Evolutionary conservation across 2,329 filamentous ascomycete species (phyloP).

Genomic region (Botryotinia globosa): DNA sequence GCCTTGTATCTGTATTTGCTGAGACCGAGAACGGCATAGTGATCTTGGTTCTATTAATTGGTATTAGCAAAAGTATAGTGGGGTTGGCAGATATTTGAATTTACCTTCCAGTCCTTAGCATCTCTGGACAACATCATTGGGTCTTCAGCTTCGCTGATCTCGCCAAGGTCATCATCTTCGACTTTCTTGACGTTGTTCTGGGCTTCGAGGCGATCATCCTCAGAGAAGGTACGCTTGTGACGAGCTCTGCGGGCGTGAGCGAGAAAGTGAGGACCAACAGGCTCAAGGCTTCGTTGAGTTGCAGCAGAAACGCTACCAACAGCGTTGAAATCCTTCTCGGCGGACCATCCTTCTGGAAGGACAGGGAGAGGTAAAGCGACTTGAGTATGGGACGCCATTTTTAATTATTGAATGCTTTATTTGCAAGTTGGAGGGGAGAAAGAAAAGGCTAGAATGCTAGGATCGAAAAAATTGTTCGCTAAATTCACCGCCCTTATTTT

Average conservation of each 20-base stretch:
- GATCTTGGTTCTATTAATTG: slow-evolving; percentile 73
- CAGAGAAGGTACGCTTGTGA: slow-evolving; percentile 96
- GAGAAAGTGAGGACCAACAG: slow-evolving; percentile 95
- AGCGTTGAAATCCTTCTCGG: slow-evolving; percentile 89
- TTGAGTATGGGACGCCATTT: slow-evolving; percentile 34
- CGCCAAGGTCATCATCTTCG: slow-evolving; percentile 83
- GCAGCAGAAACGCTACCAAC: slow-evolving; percentile 73
- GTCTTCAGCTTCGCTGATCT: slow-evolving; percentile 93
- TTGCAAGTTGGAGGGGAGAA: slow-evolving; percentile 15
- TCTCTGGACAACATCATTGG: slow-evolving; percentile 87
- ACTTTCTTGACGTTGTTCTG: slow-evolving; percentile 94
- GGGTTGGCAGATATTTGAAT: slow-evolving; percentile 28
- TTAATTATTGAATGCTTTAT: slow-evolving; percentile 8
- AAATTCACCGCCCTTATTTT: slow-evolving; percentile 7
- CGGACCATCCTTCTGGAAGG: slow-evolving; percentile 77
- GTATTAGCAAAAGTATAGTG: slow-evolving; percentile 23
- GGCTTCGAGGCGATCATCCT: slow-evolving; percentile 96
- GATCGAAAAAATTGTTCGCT: slow-evolving; percentile 13
- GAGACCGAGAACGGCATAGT: slow-evolving; percentile 93
- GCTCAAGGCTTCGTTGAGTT: slow-evolving; percentile 85
- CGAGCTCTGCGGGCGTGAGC: slow-evolving; percentile 93
- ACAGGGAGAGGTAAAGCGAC: slow-evolving; percentile 66
- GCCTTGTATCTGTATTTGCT: slow-evolving; percentile 90
- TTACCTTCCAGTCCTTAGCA: slow-evolving; percentile 99
- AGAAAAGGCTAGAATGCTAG: slow-evolving; percentile 13